Evolutionary conservation across 306 rosid species (phyloP).

Genomic region (Gynostemma pentaphyllum): DNA sequence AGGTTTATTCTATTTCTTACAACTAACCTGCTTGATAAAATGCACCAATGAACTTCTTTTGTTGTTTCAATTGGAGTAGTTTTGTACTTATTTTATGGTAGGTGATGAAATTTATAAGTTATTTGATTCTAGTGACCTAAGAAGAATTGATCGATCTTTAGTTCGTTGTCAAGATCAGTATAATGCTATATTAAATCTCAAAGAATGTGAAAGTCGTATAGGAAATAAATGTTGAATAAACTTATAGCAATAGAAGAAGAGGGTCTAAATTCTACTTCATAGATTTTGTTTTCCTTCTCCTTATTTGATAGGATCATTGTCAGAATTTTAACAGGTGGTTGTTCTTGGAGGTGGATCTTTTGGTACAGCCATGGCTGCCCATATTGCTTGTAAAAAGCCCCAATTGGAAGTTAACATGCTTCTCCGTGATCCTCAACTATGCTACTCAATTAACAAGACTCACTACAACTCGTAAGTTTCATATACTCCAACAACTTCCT

Average conservation of each 20-base stretch:
- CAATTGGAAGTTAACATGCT: constrained; percentile 76
- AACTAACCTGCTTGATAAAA: neutral
- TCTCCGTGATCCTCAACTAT: constrained; percentile 74
- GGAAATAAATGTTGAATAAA: neutral
- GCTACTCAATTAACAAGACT: constrained; percentile 52
- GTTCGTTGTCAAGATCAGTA: neutral
- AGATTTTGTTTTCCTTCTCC: neutral
- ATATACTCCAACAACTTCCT: neutral
- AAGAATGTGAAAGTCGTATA: neutral
- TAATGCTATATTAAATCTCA: neutral
- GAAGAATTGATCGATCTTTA: neutral
- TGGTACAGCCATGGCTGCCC: constrained; percentile 97
- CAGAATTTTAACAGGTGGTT: constrained; percentile 37
- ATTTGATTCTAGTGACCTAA: too few relatives aligned
- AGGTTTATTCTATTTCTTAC: too few relatives aligned
- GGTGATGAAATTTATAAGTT: neutral
- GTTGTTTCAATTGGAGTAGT: neutral
- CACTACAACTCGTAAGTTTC: constrained; percentile 48
- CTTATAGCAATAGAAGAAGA: neutral
- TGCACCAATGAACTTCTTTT: neutral
- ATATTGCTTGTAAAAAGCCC: constrained; percentile 68
- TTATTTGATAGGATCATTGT: neutral
- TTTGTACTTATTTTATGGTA: neutral
- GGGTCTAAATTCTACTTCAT: neutral
- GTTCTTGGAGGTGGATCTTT: constrained; percentile 97